phyloP scores from a whole-genome alignment of 495 filamentous ascomycete species.

The Penicillium maclennaniae region DNA sequence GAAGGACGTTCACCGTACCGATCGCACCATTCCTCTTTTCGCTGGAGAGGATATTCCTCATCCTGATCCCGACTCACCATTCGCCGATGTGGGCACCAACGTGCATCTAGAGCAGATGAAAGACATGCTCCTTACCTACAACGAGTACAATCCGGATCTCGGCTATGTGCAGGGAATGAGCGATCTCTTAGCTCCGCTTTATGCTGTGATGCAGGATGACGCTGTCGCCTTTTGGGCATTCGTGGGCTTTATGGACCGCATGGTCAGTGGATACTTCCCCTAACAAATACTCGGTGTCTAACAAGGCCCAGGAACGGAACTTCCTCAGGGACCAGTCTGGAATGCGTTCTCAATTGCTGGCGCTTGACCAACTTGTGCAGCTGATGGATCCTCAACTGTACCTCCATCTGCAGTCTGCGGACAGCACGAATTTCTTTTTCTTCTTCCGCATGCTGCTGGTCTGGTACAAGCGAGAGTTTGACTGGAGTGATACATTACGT shows the following conservation, averaged over 20 bases:
- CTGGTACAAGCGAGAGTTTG: slow-evolving; percentile 97
- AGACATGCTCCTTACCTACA: slow-evolving; percentile 97
- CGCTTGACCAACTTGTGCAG: slow-evolving; percentile 88
- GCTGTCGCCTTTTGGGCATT: slow-evolving; percentile 97
- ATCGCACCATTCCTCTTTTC: slow-evolving; percentile 88
- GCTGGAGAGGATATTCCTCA: slow-evolving; percentile 97
- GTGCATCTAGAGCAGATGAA: slow-evolving; percentile 98
- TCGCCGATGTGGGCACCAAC: slow-evolving; percentile 86
- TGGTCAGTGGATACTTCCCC: slow-evolving; percentile 45
- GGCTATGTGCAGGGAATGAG: slow-evolving; percentile 99
- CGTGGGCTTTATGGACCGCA: slow-evolving; percentile 91
- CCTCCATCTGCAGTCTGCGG: slow-evolving; percentile 79
- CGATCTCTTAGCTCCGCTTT: slow-evolving; percentile 91
- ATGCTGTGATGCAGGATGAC: slow-evolving; percentile 95
- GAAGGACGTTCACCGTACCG: slow-evolving; percentile 96
- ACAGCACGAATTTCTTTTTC: slow-evolving; percentile 98
- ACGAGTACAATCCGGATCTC: slow-evolving; percentile 88
- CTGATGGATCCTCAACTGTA: slow-evolving; percentile 96
- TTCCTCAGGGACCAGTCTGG: slow-evolving; percentile 94
- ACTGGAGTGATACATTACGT: slow-evolving; percentile 77
- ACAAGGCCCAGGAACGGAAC: slow-evolving; percentile 66
- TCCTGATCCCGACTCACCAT: slow-evolving; percentile 93
- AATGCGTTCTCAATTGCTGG: slow-evolving; percentile 87
- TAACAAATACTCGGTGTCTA: background rate
- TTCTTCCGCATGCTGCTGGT: slow-evolving; percentile 98